These are phyloP conservation scores for Arxiozyma slooffiae DNA, from an alignment of 1,139 yeast species.

Conservation along the genomic window DNA sequence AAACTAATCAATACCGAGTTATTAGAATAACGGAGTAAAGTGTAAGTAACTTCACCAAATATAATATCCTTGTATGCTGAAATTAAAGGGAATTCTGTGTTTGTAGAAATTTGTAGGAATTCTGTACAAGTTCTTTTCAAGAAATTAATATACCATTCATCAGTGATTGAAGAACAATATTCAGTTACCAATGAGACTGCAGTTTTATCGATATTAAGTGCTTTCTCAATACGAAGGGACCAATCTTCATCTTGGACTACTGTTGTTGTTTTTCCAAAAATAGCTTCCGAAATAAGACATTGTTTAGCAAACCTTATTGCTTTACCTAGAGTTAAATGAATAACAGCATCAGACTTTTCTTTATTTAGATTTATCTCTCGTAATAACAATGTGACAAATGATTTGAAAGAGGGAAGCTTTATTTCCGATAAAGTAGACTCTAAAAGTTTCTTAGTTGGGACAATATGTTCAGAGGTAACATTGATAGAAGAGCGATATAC, in stretches of 20 bases:
- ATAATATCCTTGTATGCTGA: constrained; percentile 14
- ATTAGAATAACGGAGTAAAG: constrained; percentile 27
- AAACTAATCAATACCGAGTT: constrained; percentile 18
- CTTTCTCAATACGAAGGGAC: constrained; percentile 62
- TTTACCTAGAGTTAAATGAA: constrained; percentile 32
- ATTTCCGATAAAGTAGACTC: constrained; percentile 32
- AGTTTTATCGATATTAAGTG: constrained; percentile 49
- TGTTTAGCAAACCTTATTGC: constrained; percentile 44
- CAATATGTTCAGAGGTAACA: constrained; percentile 29
- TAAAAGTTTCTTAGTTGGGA: constrained; percentile 37
- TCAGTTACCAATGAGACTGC: constrained; percentile 33
- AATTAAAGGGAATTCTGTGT: constrained; percentile 11
- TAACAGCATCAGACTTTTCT: constrained; percentile 19
- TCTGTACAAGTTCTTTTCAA: constrained; percentile 33
- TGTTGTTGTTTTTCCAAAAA: constrained; percentile 43
- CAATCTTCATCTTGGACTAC: constrained; percentile 66
- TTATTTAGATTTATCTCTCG: constrained; percentile 25
- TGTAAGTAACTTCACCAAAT: constrained; percentile 26
- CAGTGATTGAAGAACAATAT: constrained; percentile 5
- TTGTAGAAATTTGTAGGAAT: constrained; percentile 24
- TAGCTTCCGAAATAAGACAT: constrained; percentile 56
- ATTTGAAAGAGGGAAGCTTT: constrained; percentile 39
- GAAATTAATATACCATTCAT: constrained; percentile 19
- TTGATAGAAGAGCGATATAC: constrained; percentile 37
- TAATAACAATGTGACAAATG: constrained; percentile 30